phyloP scores from a whole-genome alignment of 2,329 filamentous ascomycete genomes.

The Knufia petricola region DNA sequence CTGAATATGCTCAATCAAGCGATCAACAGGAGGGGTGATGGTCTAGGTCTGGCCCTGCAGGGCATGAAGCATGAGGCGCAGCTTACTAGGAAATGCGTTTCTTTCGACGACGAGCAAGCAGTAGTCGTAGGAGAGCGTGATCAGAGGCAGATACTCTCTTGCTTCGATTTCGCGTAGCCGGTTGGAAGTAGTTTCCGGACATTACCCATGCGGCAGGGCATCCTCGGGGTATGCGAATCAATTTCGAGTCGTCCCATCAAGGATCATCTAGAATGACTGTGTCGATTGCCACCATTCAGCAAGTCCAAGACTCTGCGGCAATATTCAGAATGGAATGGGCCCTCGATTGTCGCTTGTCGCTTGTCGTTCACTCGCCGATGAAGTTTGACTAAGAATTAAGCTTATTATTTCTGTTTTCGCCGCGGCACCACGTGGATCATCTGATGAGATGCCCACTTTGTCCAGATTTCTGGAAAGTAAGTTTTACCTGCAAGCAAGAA shows the following conservation, averaged over 20 bases:
- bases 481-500: neutral
- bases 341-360: neutral
- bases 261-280: neutral
- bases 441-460: neutral
- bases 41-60: constrained; percentile 28
- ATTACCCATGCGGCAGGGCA: neutral
- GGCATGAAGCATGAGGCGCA: constrained; percentile 32
- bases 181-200: neutral
- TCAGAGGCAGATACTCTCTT: constrained; percentile 61
- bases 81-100: constrained; percentile 56
- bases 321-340: no score
- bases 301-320: no score
- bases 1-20: constrained; percentile 16
- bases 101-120: constrained; percentile 88
- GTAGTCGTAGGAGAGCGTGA: constrained; percentile 66
- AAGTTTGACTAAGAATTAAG: constrained; percentile 3
- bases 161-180: constrained; percentile 73
- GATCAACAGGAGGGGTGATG: constrained; percentile 23
- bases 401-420: constrained; percentile 7
- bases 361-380: neutral
- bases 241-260: neutral
- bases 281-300: neutral
- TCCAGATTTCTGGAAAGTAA: constrained; percentile 5
- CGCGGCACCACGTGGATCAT: constrained; percentile 3
- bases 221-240: no score